Conservation (phyloP, 176 grass and related monocot species). For the Bonia amplexicaulis region DNA sequence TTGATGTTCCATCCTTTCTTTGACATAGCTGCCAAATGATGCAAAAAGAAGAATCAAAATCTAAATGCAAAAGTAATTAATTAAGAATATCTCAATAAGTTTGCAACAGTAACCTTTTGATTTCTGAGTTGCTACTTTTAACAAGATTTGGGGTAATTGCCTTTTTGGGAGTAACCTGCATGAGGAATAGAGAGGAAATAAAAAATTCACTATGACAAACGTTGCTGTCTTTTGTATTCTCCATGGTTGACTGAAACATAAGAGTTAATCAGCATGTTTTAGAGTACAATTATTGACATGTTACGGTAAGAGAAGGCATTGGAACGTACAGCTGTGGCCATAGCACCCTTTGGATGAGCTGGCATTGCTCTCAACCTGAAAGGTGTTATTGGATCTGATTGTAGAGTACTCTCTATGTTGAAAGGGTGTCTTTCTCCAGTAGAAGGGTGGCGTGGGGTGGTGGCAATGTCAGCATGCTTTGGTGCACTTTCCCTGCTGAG, state of each 20-base stretch:
- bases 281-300: background rate
- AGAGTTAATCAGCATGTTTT: conserved; percentile 4
- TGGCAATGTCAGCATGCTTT: conserved; percentile 22
- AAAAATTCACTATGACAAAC: background rate
- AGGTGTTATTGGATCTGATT: conserved; percentile 24
- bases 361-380: conserved; percentile 11
- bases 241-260: background rate
- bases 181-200: conserved; percentile 24
- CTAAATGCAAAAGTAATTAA: conserved; percentile 6
- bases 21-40: conserved; percentile 16
- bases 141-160: conserved; percentile 35
- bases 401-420: conserved; percentile 8
- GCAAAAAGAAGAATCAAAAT: conserved; percentile 15
- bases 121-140: conserved; percentile 42
- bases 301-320: background rate
- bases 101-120: conserved; percentile 45
- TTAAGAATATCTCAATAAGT: background rate
- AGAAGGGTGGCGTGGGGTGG: conserved; percentile 22
- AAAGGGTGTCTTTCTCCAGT: conserved; percentile 32
- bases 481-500: conserved; percentile 21
- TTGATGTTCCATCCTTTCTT: conserved; percentile 23
- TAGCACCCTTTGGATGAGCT: conserved; percentile 16
- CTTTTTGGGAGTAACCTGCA: conserved; percentile 65
- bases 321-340: conserved; percentile 30
- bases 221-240: background rate